These are phyloP conservation scores for Clitoria ternatea DNA, from an alignment of 306 rosid genomes.

Conservation along the genomic window DNA sequence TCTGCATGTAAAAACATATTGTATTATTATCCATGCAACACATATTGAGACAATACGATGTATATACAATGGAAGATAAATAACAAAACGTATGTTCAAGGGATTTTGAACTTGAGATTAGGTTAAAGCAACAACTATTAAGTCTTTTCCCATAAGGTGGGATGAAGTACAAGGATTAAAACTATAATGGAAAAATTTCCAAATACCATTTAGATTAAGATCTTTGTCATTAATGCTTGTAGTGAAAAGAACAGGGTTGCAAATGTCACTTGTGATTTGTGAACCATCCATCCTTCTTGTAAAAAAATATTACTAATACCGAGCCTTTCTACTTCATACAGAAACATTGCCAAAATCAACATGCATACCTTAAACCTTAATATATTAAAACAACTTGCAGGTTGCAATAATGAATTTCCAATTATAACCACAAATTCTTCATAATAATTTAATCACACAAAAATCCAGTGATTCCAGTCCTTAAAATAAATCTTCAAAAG, in stretches of 20 bases:
- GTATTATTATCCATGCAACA: constrained; percentile 13
- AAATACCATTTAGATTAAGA: neutral
- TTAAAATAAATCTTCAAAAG: neutral
- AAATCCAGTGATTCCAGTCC: too few relatives aligned
- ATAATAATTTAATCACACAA: neutral
- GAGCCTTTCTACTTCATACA: neutral
- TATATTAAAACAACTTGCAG: neutral
- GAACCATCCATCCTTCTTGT: neutral
- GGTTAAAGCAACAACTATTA: neutral
- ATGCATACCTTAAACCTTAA: neutral
- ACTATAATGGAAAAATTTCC: too few relatives aligned
- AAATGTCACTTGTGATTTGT: neutral
- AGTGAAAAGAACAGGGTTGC: neutral
- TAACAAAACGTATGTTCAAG: neutral
- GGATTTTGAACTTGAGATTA: neutral
- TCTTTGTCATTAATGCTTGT: neutral
- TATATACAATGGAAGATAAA: neutral
- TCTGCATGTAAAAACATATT: constrained; percentile 44
- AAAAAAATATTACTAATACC: neutral
- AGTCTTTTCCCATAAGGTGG: neutral
- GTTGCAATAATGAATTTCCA: neutral
- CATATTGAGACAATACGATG: neutral
- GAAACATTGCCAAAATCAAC: neutral
- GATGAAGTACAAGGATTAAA: neutral
- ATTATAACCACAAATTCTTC: neutral